Conservation (phyloP, 2,329 filamentous ascomycete genomes). For the Helotiales sp. region DNA sequence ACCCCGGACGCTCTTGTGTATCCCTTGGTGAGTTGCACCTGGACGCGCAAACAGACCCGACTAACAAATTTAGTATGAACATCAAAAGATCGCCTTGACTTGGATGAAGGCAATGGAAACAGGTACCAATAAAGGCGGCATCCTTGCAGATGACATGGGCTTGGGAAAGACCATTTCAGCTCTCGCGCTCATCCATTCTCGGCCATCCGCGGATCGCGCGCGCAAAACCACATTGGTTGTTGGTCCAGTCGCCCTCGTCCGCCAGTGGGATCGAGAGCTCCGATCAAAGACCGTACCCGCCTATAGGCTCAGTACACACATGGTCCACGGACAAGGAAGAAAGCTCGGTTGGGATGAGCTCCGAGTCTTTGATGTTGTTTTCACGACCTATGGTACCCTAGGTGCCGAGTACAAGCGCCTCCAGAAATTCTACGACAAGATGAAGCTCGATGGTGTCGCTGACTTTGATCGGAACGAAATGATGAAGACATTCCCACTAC, state of each 20-base stretch:
- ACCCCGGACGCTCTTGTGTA: conserved; percentile 73
- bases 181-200: conserved; percentile 65
- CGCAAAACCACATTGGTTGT: conserved; percentile 77
- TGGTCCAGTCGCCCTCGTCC: conserved; percentile 77
- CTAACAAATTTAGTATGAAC: conserved; percentile 60
- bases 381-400: conserved; percentile 80
- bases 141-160: conserved; percentile 83
- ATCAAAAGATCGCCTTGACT: conserved; percentile 77
- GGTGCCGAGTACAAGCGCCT: conserved; percentile 69
- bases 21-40: conserved; percentile 50
- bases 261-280: conserved; percentile 87
- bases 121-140: conserved; percentile 73
- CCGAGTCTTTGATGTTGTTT: conserved; percentile 71
- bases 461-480: conserved; percentile 47
- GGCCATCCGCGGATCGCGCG: conserved; percentile 59
- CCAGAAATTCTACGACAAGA: conserved; percentile 51
- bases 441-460: conserved; percentile 28
- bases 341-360: conserved; percentile 65
- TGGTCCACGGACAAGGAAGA: conserved; percentile 68
- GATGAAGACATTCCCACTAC: conserved; percentile 47
- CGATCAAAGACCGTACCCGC: conserved; percentile 65
- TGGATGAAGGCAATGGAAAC: conserved; percentile 80
- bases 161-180: conserved; percentile 85
- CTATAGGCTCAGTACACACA: conserved; percentile 66
- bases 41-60: background rate